Evolutionary conservation across 1,139 yeast species (phyloP).

Genomic region (Saccharomyces hybrid): DNA sequence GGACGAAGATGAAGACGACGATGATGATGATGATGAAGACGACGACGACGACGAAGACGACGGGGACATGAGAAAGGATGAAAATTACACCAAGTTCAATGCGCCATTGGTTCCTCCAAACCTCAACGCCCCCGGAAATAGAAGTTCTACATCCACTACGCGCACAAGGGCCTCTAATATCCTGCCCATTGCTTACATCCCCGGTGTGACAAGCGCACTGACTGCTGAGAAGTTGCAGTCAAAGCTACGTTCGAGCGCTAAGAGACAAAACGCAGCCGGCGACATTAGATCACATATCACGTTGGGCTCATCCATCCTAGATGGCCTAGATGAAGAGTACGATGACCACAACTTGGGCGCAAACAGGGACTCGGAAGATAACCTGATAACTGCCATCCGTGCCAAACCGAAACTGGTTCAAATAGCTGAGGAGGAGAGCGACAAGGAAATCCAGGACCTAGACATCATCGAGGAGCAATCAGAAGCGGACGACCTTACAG

Average conservation of each 20-base stretch:
- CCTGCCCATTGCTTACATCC: conserved; percentile 88
- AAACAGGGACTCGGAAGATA: conserved; percentile 9
- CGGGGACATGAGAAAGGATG: conserved; percentile 10
- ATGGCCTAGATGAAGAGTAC: conserved; percentile 22
- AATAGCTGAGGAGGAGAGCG: conserved; percentile 32
- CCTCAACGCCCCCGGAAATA: conserved; percentile 15
- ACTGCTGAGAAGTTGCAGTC: background rate
- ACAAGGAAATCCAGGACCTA: conserved; percentile 29
- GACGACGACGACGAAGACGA: conserved; percentile 11
- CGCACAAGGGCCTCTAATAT: conserved; percentile 78
- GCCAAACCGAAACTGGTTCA: conserved; percentile 63
- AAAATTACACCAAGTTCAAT: conserved; percentile 16
- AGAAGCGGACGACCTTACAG: conserved; percentile 18
- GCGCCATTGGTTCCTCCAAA: background rate
- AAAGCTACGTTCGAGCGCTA: background rate
- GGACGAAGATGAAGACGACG: conserved; percentile 12
- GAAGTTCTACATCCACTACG: conserved; percentile 50
- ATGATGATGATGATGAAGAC: conserved; percentile 10
- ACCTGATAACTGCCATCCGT: conserved; percentile 54
- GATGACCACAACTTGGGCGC: conserved; percentile 6
- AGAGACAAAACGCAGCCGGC: conserved; percentile 10
- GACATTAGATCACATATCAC: conserved; percentile 32
- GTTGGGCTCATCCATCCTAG: conserved; percentile 31
- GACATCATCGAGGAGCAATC: conserved; percentile 46
- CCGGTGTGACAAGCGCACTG: conserved; percentile 68